Base-by-base conservation (phyloP, 768 basidiomycete genomes). In the Lactarius sp. region DNA sequence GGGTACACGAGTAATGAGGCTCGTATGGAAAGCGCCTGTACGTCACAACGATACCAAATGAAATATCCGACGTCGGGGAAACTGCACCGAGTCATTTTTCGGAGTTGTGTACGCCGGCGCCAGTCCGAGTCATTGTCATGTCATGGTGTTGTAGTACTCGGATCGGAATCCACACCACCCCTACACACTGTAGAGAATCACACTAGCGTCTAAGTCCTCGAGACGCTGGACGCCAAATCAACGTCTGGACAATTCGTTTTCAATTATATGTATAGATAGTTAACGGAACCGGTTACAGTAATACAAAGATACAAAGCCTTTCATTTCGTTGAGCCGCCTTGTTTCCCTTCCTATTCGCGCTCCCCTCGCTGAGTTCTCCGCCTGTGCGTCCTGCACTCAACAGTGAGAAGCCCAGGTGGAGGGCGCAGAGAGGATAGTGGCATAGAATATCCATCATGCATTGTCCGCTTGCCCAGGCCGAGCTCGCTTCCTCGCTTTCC, bases 321-420 rank as follows among this genome's bases (percentile, higher is more conserved):
- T 39, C 18, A 41, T 50, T 46, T 18, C 5, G 9, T 27, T 10
- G 42, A 37, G 3, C 34, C 39, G n/a, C 50, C 12, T 12, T 27
- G 5, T 27, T 27, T 27, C 22, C 52, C 27, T 27, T 27, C 14
- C 6, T 7, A 6, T 39, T 60, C 33, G 34, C 44, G 12, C 52
- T 37, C 52, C 20, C 59, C 59, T 61, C 60, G 52, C 60, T 61
- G 52, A 54, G 60, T 54, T 47, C 44, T 54, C 54, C 46, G 37
- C 27, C 37, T 34, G 34, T 50, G 46, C 47, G 55, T 34, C 44
- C 52, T 39, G 33, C 20, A 10, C 8, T 37, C 27, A 20, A 39
- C 18, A 13, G 27, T 12, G n/a, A 22, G 53, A 42, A 33, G 54
- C 47, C 22, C 6, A 39, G 53, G 14, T 36, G 53, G 46, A 47